phyloP scores from a whole-genome alignment of 768 basidiomycete genomes.

The Serendipita sp. region DNA sequence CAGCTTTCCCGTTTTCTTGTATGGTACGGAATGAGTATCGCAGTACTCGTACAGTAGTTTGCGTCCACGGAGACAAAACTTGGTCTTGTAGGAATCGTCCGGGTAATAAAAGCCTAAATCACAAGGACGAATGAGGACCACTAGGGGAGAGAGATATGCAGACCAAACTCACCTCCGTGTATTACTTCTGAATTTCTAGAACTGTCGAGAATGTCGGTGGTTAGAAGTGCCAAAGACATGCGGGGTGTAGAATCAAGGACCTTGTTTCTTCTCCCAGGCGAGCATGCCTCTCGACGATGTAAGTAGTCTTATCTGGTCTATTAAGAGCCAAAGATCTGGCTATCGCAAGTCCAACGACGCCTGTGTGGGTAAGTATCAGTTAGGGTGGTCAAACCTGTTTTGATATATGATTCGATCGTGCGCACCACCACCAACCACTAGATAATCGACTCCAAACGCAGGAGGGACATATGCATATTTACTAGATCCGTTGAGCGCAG shows the following conservation, averaged over 20 bases:
- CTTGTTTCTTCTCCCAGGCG: slow-evolving; percentile 76
- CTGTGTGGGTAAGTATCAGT: slow-evolving; percentile 19
- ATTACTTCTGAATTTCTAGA: slow-evolving; percentile 93
- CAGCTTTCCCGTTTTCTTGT: slow-evolving; percentile 71
- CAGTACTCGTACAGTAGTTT: slow-evolving; percentile 71
- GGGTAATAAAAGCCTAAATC: slow-evolving; percentile 69
- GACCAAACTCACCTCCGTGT: slow-evolving; percentile 47
- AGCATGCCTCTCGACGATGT: slow-evolving; percentile 62
- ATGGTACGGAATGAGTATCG: slow-evolving; percentile 39
- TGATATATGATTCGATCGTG: not conserved
- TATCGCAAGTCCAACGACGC: slow-evolving; percentile 74
- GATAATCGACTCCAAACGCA: slow-evolving; percentile 58
- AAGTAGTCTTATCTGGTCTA: slow-evolving; percentile 54
- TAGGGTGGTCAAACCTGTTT: too few species aligned
- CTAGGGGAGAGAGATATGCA: not conserved
- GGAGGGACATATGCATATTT: slow-evolving; percentile 53
- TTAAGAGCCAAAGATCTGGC: slow-evolving; percentile 52
- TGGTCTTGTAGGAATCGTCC: slow-evolving; percentile 64
- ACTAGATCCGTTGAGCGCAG: slow-evolving; percentile 45
- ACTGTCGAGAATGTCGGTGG: slow-evolving; percentile 23
- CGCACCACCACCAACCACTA: slow-evolving; percentile 77
- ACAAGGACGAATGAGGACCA: not conserved
- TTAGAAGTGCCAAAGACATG: not conserved
- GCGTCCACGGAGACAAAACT: slow-evolving; percentile 72
- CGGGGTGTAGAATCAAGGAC: slow-evolving; percentile 20